Base-by-base conservation (phyloP, 2,329 filamentous ascomycete genomes). In the Parascedosporium putredinis region DNA sequence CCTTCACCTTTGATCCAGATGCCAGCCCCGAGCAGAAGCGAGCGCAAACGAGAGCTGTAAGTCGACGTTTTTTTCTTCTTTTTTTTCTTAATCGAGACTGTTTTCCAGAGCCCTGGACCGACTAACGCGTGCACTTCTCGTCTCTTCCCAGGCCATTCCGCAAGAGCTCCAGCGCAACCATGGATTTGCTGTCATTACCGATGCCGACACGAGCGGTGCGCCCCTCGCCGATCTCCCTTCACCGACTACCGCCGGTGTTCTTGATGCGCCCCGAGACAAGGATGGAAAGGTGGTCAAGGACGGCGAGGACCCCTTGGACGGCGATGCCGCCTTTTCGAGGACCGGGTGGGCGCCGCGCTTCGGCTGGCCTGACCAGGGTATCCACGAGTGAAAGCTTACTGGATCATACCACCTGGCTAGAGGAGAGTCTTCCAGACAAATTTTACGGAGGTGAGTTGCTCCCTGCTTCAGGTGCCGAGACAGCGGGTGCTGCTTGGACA, bases 281-380 rank as follows among this genome's bases (percentile, higher is more conserved):
- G 61, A 78, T 54, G 70, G 74, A 51, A 67, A 75, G 25, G 60
- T 67, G 3, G 64, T 74, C 53, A 27, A 16, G 5, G 75, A 76
- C 57, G 80, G 71, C 50, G 66, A 68, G 22, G 68, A 74, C 48
- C 70, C 73, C 34, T 73, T 76, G 52, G 73, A 79, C 49, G 72
- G 76, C 60, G 78, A 70, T 52, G 55, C 59, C 9, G 64, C 65
- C 1, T 72, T 61, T 56, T 64, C 66, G 31, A 65, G 68, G 18
- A 88, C 89, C 5, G 93, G 93, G 47, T 97, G 93, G 93, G 83
- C 86, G 12, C 93, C 93, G 36, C 81, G 80, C 55, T 89, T 96
- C 62, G 88, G 88, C 57, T 81, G 80, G 70, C 79, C 79, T 2
- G 64, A 61, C n/a, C 75, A 83, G 38, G 70, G 74, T 36, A 64